A percentile compares a stretch with the other conserved stretches of the same genome.
Evolutionary conservation across 805 yeast genomes (phyloP).

Genomic region (Teunomyces aglyptinius): DNA sequence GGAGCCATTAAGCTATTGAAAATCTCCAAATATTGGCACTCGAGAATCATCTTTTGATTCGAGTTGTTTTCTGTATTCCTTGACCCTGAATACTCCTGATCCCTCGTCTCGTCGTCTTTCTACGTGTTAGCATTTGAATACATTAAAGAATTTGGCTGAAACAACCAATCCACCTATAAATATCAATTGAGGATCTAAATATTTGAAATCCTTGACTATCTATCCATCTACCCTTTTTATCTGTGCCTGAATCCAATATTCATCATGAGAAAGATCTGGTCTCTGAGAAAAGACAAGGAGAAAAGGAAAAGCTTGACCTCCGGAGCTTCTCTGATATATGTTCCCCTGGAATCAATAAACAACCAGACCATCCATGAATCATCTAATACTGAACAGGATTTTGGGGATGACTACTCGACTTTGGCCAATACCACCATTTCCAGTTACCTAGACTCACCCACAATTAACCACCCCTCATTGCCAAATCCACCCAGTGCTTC

Average conservation of each 20-base stretch:
- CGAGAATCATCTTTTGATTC: background rate
- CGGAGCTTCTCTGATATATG: background rate
- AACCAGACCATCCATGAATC: slow-evolving; percentile 5
- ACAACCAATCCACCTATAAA: no score
- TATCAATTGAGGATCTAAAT: background rate
- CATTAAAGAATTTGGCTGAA: no score
- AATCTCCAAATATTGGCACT: background rate
- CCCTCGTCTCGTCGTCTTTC: background rate
- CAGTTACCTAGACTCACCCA: slow-evolving; percentile 2
- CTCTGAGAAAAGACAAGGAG: slow-evolving; percentile 24
- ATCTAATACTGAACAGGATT: slow-evolving; percentile 4
- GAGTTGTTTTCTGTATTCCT: background rate
- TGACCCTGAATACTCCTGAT: background rate
- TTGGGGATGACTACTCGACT: slow-evolving; percentile 11
- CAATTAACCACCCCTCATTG: slow-evolving; percentile 1
- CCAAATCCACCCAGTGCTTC: background rate
- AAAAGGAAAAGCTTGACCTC: slow-evolving; percentile 20
- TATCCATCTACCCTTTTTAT: background rate
- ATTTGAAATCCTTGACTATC: background rate
- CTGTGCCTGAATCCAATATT: background rate
- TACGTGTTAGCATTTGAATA: background rate
- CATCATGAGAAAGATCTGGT: slow-evolving; percentile 29
- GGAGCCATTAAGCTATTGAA: background rate
- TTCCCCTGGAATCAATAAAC: slow-evolving; percentile 8
- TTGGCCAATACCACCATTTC: slow-evolving; percentile 6